These are phyloP conservation scores for Candida pseudoglaebosa DNA, from an alignment of 805 yeast species.

Conservation along the genomic window DNA sequence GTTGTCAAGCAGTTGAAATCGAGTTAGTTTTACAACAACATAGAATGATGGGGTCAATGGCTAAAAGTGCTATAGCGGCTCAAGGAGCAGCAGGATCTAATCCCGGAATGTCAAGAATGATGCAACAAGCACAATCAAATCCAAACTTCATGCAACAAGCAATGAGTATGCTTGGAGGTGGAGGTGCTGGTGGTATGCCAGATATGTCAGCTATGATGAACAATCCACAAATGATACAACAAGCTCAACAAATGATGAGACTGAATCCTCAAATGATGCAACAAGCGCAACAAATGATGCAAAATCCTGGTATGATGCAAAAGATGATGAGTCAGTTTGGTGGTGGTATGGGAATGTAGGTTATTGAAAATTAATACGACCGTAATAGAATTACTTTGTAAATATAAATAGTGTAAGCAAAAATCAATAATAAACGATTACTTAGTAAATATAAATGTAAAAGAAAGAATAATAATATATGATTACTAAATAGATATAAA, in stretches of 20 bases:
- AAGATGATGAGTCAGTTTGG: slow-evolving; percentile 69
- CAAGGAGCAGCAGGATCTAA: slow-evolving; percentile 21
- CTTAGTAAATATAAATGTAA: too few species aligned
- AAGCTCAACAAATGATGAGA: slow-evolving; percentile 45
- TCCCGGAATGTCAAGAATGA: slow-evolving; percentile 47
- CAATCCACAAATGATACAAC: slow-evolving; percentile 48
- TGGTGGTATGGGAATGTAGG: slow-evolving; percentile 47
- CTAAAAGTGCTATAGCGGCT: slow-evolving; percentile 57
- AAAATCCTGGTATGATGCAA: slow-evolving; percentile 68
- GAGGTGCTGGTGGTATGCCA: slow-evolving; percentile 39
- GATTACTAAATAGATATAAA: too few species aligned
- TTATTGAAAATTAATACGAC: not conserved
- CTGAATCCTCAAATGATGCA: slow-evolving; percentile 43
- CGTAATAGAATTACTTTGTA: too few species aligned
- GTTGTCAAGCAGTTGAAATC: slow-evolving; percentile 87
- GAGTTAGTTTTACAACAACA: slow-evolving; percentile 90
- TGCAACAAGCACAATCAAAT: slow-evolving; percentile 52
- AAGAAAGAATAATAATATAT: too few species aligned
- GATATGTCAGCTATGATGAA: slow-evolving; percentile 61
- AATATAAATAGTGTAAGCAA: too few species aligned
- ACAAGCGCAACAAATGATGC: slow-evolving; percentile 38
- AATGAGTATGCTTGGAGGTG: slow-evolving; percentile 60
- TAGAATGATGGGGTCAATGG: slow-evolving; percentile 92
- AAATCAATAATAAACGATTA: too few species aligned
- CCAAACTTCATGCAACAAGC: slow-evolving; percentile 57